These are phyloP conservation scores for Dunaliella sp. DNA, from an alignment of 139 green algal species.

Conservation along the genomic window DNA sequence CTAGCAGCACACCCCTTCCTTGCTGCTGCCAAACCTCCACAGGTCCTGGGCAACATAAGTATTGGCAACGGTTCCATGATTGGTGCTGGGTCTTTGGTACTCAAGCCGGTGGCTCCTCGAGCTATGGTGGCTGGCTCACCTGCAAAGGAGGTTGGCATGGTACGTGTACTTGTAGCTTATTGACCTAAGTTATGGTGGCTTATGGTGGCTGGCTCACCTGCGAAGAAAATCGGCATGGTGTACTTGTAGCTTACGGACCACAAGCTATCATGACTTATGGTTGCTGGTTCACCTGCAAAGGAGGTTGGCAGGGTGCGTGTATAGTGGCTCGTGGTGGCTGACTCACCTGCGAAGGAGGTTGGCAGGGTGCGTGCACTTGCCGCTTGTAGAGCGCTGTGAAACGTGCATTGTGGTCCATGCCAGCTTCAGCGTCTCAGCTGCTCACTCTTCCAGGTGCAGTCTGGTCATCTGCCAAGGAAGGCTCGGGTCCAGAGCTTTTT, in stretches of 20 bases:
- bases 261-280: too few relatives aligned
- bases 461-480: too few relatives aligned
- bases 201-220: constrained; percentile 88
- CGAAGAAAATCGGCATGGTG: constrained; percentile 70
- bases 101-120: constrained; percentile 79
- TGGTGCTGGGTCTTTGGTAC: constrained; percentile 81
- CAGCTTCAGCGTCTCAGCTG: too few relatives aligned
- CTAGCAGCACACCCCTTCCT: neutral
- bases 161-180: constrained; percentile 62
- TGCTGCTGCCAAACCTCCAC: neutral
- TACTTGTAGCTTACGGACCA: too few relatives aligned
- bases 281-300: too few relatives aligned
- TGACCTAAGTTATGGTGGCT: too few relatives aligned
- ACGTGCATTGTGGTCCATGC: too few relatives aligned
- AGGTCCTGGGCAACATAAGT: constrained; percentile 91
- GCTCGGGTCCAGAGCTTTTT: too few relatives aligned
- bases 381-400: too few relatives aligned
- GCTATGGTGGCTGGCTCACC: constrained; percentile 87
- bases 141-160: constrained; percentile 74
- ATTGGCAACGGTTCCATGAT: constrained; percentile 87
- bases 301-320: constrained; percentile 69
- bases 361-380: constrained; percentile 69
- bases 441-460: too few relatives aligned
- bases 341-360: constrained; percentile 79
- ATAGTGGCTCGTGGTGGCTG: too few relatives aligned